Evolutionary conservation across 805 yeast species (phyloP).

Genomic region (Yamadazyma olivae): DNA sequence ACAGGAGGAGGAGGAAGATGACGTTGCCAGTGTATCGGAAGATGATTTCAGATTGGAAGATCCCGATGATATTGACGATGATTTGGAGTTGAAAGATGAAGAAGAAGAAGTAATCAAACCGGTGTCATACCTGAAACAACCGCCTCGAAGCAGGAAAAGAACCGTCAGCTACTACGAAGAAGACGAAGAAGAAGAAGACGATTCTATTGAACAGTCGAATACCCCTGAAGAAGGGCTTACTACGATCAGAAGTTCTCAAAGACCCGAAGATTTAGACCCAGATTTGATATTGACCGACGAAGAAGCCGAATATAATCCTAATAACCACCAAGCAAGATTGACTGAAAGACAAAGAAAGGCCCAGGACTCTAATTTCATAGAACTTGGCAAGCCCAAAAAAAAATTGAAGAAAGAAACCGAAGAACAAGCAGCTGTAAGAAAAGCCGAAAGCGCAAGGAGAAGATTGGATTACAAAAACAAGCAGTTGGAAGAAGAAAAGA

Average conservation of each 20-base stretch:
- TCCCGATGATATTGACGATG: slow-evolving; percentile 36
- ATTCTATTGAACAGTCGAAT: not conserved
- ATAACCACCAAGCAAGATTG: slow-evolving; percentile 45
- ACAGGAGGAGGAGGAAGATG: slow-evolving; percentile 10
- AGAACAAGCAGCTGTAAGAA: slow-evolving; percentile 76
- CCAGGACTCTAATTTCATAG: slow-evolving; percentile 22
- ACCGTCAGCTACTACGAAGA: slow-evolving; percentile 35
- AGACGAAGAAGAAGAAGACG: slow-evolving; percentile 14
- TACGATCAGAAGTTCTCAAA: slow-evolving; percentile 6
- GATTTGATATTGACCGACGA: slow-evolving; percentile 38
- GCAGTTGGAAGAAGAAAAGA: slow-evolving; percentile 86
- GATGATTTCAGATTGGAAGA: slow-evolving; percentile 30
- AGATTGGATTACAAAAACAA: slow-evolving; percentile 81
- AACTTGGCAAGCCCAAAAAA: slow-evolving; percentile 33
- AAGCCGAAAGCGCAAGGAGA: slow-evolving; percentile 86
- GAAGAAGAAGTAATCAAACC: slow-evolving; percentile 12
- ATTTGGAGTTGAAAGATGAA: slow-evolving; percentile 30
- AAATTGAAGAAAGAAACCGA: slow-evolving; percentile 64
- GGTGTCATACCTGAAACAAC: slow-evolving; percentile 4
- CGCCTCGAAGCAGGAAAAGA: slow-evolving; percentile 31
- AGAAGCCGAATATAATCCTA: slow-evolving; percentile 44
- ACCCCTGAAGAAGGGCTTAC: slow-evolving; percentile 1
- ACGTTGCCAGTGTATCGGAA: slow-evolving; percentile 9
- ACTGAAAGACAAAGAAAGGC: slow-evolving; percentile 51
- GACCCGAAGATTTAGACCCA: slow-evolving; percentile 31